A percentile compares a stretch with the other conserved stretches of the same genome.
Evolutionary conservation across 805 yeast species (phyloP).

Genomic region (Ogataea chonburiensis): DNA sequence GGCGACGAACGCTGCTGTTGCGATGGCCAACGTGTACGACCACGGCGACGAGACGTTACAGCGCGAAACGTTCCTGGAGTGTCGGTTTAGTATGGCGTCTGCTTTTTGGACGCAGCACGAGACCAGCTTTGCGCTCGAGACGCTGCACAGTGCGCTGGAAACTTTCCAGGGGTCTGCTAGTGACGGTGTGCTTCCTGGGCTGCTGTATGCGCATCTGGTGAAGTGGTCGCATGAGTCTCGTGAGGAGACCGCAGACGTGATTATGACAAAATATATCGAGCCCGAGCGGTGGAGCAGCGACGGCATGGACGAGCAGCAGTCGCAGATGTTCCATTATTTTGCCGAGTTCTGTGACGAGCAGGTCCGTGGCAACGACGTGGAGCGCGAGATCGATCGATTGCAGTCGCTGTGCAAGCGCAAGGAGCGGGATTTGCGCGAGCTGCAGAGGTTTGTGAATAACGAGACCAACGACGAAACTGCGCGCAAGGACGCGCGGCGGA

Average conservation of each 20-base stretch:
- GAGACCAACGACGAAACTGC: conserved; percentile 43
- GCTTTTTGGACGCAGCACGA: conserved; percentile 65
- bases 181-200: conserved; percentile 7
- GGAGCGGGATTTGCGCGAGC: conserved; percentile 46
- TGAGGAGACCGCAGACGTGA: conserved; percentile 59
- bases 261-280: conserved; percentile 57
- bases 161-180: conserved; percentile 9
- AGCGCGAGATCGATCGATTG: conserved; percentile 45
- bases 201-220: conserved; percentile 41
- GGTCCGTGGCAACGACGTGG: conserved; percentile 43
- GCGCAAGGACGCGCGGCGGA: conserved; percentile 51
- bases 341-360: conserved; percentile 77
- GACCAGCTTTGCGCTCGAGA: conserved; percentile 51
- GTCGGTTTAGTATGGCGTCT: conserved; percentile 52
- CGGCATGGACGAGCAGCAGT: conserved; percentile 26
- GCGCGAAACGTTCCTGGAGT: background rate
- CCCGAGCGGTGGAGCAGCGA: conserved; percentile 30
- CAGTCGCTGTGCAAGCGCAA: conserved; percentile 31
- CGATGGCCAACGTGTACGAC: conserved; percentile 40
- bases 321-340: conserved; percentile 53
- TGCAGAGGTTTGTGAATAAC: conserved; percentile 44
- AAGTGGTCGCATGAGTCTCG: conserved; percentile 73
- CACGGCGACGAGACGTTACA: conserved; percentile 19
- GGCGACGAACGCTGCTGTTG: conserved; percentile 47
- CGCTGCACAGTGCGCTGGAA: conserved; percentile 40